Evolutionary conservation across 352 stramenopile species (phyloP).

Genomic region (Phytophthora kernoviae): DNA sequence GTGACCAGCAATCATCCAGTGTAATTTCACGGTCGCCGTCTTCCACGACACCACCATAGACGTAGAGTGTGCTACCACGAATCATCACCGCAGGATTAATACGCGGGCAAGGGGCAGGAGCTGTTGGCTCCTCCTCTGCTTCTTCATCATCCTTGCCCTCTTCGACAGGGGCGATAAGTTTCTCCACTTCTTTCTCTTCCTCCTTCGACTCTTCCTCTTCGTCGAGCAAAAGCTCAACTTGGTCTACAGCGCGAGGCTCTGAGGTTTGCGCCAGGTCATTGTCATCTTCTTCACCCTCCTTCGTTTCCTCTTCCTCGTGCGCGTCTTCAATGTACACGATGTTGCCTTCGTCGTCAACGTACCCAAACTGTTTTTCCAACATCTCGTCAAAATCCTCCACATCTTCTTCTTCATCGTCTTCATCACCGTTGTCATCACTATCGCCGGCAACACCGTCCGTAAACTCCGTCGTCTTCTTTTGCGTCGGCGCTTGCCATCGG

Average conservation of each 20-base stretch:
- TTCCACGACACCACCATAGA: constrained; percentile 95
- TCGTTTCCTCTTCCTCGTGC: constrained; percentile 76
- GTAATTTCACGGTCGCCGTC: constrained; percentile 95
- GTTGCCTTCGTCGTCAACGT: constrained; percentile 95
- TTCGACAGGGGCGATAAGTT: constrained; percentile 19
- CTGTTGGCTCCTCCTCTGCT: constrained; percentile 29
- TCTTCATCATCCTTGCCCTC: constrained; percentile 23
- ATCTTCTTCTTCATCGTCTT: constrained; percentile 67
- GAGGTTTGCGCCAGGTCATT: neutral
- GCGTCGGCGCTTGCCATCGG: constrained; percentile 60
- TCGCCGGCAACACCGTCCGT: constrained; percentile 47
- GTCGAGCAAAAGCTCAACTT: constrained; percentile 24
- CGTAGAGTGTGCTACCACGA: constrained; percentile 89
- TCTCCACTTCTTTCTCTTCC: constrained; percentile 47
- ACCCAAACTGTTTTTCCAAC: constrained; percentile 94
- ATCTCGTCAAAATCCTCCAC: constrained; percentile 85
- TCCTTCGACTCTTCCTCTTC: constrained; percentile 43
- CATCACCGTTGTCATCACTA: constrained; percentile 54
- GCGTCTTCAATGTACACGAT: constrained; percentile 95
- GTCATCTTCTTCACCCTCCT: constrained; percentile 39
- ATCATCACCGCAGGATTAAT: constrained; percentile 91
- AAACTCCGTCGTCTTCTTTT: constrained; percentile 60
- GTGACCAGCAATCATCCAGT: constrained; percentile 94
- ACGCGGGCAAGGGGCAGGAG: constrained; percentile 67
- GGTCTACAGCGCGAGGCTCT: neutral